A percentile compares a stretch with the other conserved stretches of the same genome.
Evolutionary conservation across 2,329 filamentous ascomycete species (phyloP).

Genomic region (Pseudocercospora vitis): DNA sequence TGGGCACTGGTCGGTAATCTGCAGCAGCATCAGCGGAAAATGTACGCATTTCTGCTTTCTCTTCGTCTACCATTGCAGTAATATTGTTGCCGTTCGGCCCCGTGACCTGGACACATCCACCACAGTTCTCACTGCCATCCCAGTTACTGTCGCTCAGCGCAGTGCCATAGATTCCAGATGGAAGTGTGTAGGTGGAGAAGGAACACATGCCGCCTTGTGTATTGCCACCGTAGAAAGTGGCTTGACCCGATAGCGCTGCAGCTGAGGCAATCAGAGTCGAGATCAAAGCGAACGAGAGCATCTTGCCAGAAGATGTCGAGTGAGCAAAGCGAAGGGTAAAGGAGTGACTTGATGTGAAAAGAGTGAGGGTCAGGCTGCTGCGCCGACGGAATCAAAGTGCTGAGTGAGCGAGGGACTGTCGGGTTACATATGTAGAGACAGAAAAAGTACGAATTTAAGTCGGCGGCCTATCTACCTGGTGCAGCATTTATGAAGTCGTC

Average conservation of each 20-base stretch:
- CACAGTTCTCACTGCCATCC: slow-evolving; percentile 58
- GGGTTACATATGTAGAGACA: not conserved
- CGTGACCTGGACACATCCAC: slow-evolving; percentile 61
- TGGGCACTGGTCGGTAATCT: slow-evolving; percentile 60
- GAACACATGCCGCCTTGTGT: slow-evolving; percentile 60
- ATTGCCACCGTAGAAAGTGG: slow-evolving; percentile 34
- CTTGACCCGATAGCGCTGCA: slow-evolving; percentile 25
- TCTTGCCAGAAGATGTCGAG: slow-evolving; percentile 9
- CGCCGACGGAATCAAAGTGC: no score
- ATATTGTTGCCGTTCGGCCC: slow-evolving; percentile 55
- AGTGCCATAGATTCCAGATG: slow-evolving; percentile 59
- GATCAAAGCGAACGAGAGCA: slow-evolving; percentile 18
- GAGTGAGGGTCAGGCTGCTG: not conserved
- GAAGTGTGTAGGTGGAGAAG: slow-evolving; percentile 63
- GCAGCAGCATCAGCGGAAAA: slow-evolving; percentile 5
- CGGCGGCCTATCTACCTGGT: not conserved
- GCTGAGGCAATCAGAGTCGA: slow-evolving; percentile 23
- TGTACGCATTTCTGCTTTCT: not conserved
- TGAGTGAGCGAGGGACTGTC: not conserved
- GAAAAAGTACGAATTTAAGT: no score
- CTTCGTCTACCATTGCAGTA: slow-evolving; percentile 60
- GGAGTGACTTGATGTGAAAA: not conserved
- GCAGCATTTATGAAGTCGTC: not conserved
- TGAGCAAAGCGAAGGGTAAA: no score
- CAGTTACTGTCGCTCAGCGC: slow-evolving; percentile 62